These are phyloP conservation scores for Colletotrichum orchidophilum DNA, from an alignment of 2,329 filamentous ascomycete genomes.

Conservation along the genomic window DNA sequence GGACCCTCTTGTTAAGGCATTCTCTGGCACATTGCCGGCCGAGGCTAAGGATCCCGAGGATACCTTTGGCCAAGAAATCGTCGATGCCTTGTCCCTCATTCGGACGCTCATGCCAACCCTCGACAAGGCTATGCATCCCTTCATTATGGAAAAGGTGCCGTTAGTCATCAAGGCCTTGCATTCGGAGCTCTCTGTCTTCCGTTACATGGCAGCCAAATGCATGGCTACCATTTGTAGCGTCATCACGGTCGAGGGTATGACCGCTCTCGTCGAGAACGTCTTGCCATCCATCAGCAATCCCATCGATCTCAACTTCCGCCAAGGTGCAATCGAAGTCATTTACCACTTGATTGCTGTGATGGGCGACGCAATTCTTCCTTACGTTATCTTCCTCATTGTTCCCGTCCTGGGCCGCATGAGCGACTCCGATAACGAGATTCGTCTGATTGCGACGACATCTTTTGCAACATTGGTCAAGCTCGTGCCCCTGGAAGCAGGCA, in stretches of 20 bases:
- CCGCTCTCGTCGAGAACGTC: constrained; percentile 91
- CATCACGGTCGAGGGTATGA: constrained; percentile 95
- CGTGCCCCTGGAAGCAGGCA: constrained; percentile 95
- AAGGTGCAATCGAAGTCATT: constrained; percentile 93
- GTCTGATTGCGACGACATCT: constrained; percentile 92
- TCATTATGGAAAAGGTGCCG: constrained; percentile 85
- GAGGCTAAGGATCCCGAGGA: constrained; percentile 79
- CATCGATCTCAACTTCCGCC: constrained; percentile 85
- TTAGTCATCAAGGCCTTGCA: constrained; percentile 88
- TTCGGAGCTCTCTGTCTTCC: constrained; percentile 88
- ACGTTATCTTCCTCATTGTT: constrained; percentile 98
- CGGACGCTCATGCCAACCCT: constrained; percentile 94
- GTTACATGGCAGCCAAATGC: constrained; percentile 97
- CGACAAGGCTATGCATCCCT: constrained; percentile 76
- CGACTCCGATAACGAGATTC: constrained; percentile 95
- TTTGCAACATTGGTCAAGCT: constrained; percentile 98
- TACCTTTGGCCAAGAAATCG: constrained; percentile 86
- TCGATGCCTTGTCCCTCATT: constrained; percentile 93
- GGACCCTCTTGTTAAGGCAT: constrained; percentile 78
- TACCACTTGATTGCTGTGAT: constrained; percentile 98
- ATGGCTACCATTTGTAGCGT: constrained; percentile 97
- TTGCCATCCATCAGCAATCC: constrained; percentile 92
- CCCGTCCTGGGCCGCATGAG: constrained; percentile 98
- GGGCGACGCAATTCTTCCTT: constrained; percentile 95
- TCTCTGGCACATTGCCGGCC: constrained; percentile 75